A percentile compares a stretch with the other conserved stretches of the same genome.
phyloP scores from a whole-genome alignment of 176 grass and related monocot genomes.

The Musa itinerans region DNA sequence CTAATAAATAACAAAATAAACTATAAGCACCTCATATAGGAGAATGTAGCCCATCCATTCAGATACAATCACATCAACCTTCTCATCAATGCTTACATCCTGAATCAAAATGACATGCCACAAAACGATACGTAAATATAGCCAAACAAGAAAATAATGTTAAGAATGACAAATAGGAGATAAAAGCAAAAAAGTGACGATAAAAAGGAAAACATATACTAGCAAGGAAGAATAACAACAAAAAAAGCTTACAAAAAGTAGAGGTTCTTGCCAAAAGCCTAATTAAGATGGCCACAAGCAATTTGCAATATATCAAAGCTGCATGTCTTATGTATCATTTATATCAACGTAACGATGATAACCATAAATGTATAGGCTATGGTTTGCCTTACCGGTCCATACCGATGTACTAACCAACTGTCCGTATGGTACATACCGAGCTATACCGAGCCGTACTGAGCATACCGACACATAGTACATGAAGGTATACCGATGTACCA shows the following conservation, averaged over 20 bases:
- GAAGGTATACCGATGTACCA: too few relatives aligned
- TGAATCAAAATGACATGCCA: constrained; percentile 19
- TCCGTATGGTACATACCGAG: too few relatives aligned
- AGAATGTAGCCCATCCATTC: constrained; percentile 99
- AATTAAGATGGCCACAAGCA: neutral
- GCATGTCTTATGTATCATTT: neutral
- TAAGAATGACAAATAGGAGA: neutral
- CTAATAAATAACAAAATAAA: constrained; percentile 13
- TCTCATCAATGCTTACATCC: constrained; percentile 91
- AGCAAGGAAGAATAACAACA: neutral
- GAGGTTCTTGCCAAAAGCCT: neutral
- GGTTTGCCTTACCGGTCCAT: too few relatives aligned
- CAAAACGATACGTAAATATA: neutral
- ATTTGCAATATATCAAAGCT: neutral
- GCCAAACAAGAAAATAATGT: neutral
- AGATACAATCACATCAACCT: constrained; percentile 96
- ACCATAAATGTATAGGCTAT: too few relatives aligned
- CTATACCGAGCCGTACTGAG: too few relatives aligned
- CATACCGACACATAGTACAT: too few relatives aligned
- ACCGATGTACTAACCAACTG: too few relatives aligned
- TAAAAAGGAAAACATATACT: neutral
- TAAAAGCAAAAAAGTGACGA: neutral
- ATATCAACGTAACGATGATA: too few relatives aligned
- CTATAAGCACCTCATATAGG: constrained; percentile 67
- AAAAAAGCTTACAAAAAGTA: neutral